Base-by-base conservation (phyloP, 257 asterid genomes). In the Marsdenia floribunda region DNA sequence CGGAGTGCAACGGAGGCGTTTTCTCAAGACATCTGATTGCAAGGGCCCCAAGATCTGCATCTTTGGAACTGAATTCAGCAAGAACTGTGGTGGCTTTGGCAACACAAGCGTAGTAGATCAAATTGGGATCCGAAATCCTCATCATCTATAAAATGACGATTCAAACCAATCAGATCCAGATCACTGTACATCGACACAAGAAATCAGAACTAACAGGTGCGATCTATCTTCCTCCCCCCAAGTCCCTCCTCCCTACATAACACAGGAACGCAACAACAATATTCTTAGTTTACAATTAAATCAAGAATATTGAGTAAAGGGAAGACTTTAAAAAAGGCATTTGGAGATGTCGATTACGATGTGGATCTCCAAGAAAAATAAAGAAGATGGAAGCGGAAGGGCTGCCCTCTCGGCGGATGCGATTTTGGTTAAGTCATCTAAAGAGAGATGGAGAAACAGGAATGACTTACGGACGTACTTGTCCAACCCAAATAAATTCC, bases 61-160 rank as follows among this genome's bases (percentile, higher is more conserved):
- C 93, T 46, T 77, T 82, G 53, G 97, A 85, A 83, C 89, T 94
- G 92, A 90, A 90, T 72, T 94, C 97, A 5, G 99, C 93, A 52
- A 94, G 75, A 19, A 90, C 72, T 77, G 85, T 87, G 71, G 89
- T 71, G 54, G 85, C 95, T 35, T 76, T 83, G 1, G 97, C 99
- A 70, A 94, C 83, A 81, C 97, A 94, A 81, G 90, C 90, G 74
- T 89, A 94, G 44, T 84, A 81, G 67, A 94, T 83, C 58, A 87
- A 80, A 80, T 79, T 83, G 65, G 92, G 92, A 84, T 89, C 87
- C 57, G 74, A 70, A 78, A 82, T 84, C 98, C 87, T 87, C 55
- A 76, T 78, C 50, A 12, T 67, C 77, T 8, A 21, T 4, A 18
- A 64, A 66, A 16, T 73, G 70, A 66, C 70, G 24, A 73, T 54